Evolutionary conservation across 2,329 filamentous ascomycete species (phyloP).

Genomic region (Biscogniauxia marginata): DNA sequence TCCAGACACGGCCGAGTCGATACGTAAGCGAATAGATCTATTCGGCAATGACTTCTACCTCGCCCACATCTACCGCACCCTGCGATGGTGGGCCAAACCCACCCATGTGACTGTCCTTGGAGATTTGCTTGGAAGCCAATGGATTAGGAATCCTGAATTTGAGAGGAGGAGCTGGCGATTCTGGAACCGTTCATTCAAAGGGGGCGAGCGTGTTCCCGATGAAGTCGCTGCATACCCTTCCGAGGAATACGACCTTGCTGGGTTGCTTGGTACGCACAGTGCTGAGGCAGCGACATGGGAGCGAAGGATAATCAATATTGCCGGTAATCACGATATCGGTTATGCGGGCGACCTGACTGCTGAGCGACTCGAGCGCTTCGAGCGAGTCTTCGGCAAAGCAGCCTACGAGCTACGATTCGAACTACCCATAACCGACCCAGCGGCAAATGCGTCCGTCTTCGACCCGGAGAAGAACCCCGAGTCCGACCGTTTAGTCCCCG

Average conservation of each 20-base stretch:
- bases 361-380: slow-evolving; percentile 76
- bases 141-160: slow-evolving; percentile 88
- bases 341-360: slow-evolving; percentile 88
- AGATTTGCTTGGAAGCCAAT: slow-evolving; percentile 91
- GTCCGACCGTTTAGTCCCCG: slow-evolving; percentile 55
- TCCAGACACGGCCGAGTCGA: slow-evolving; percentile 62
- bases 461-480: slow-evolving; percentile 43
- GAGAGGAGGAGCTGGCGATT: slow-evolving; percentile 68
- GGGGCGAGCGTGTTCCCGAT: slow-evolving; percentile 61
- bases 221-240: slow-evolving; percentile 49
- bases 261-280: slow-evolving; percentile 46
- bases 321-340: slow-evolving; percentile 93
- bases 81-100: slow-evolving; percentile 80
- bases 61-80: slow-evolving; percentile 82
- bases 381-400: slow-evolving; percentile 77
- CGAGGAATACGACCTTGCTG: slow-evolving; percentile 49
- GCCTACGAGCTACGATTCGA: slow-evolving; percentile 87
- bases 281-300: slow-evolving; percentile 61
- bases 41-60: slow-evolving; percentile 94
- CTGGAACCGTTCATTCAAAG: slow-evolving; percentile 78
- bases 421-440: slow-evolving; percentile 46
- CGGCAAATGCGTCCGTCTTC: slow-evolving; percentile 40
- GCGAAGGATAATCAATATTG: slow-evolving; percentile 81
- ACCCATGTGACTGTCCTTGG: slow-evolving; percentile 88
- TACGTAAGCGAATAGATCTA: slow-evolving; percentile 80